phyloP scores from a whole-genome alignment of 2,329 filamentous ascomycete species.

The Colletotrichum truncatum region DNA sequence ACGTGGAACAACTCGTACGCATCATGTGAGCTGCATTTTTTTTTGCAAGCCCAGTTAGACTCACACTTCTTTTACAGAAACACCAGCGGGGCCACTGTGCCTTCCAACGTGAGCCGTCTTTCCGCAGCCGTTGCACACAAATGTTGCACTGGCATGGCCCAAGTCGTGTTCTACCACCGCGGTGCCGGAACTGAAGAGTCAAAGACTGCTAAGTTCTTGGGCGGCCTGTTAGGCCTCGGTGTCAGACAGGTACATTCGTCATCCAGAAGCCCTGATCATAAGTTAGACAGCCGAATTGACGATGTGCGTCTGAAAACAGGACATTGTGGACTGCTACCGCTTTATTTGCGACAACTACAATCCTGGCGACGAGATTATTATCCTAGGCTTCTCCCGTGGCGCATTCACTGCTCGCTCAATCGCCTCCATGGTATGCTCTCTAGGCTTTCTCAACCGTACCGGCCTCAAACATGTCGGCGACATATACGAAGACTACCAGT shows the following conservation, averaged over 20 bases:
- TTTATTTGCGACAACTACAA: slow-evolving; percentile 47
- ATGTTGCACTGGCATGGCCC: slow-evolving; percentile 39
- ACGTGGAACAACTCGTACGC: slow-evolving; percentile 42
- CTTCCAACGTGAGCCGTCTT: slow-evolving; percentile 45
- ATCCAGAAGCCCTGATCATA: too few relatives aligned
- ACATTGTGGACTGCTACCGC: slow-evolving; percentile 45
- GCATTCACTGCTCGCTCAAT: slow-evolving; percentile 47
- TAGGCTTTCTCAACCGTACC: slow-evolving; percentile 27
- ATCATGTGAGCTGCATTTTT: too few relatives aligned
- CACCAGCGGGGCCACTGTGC: not conserved
- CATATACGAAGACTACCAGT: slow-evolving; percentile 31
- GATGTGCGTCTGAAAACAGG: slow-evolving; percentile 17
- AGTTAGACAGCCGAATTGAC: too few relatives aligned
- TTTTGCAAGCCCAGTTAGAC: too few relatives aligned
- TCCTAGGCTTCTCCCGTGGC: slow-evolving; percentile 47
- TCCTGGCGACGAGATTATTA: slow-evolving; percentile 43
- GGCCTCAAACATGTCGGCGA: slow-evolving; percentile 10
- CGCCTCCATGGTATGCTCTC: slow-evolving; percentile 35
- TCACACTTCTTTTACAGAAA: not conserved
- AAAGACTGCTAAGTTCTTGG: slow-evolving; percentile 32
- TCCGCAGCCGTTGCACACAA: slow-evolving; percentile 41
- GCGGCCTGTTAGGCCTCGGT: slow-evolving; percentile 36
- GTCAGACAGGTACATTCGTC: slow-evolving; percentile 24
- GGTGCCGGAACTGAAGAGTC: slow-evolving; percentile 41
- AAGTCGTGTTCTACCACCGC: slow-evolving; percentile 47